Evolutionary conservation across 2,329 filamentous ascomycete genomes (phyloP), one percentile per base, ranked within the genome.

Genomic region (Periglandula ipomoeae): DNA sequence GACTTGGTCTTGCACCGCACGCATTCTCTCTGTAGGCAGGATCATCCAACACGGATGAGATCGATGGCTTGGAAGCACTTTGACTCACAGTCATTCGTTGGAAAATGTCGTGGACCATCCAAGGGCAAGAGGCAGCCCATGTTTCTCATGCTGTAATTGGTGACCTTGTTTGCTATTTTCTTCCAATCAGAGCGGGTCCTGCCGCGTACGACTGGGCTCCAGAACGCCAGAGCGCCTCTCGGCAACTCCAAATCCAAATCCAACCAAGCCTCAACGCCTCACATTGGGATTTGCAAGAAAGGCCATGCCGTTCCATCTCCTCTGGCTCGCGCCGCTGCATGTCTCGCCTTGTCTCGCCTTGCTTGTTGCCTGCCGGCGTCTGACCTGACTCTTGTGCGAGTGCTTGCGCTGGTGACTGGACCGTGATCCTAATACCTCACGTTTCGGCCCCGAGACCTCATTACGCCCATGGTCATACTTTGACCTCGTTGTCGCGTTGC

Each of bases 81-180:
- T 37, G 10, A 26, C 39, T 17, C 15, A 13, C 32, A 52, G 49
- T 32, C 42, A 60, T 61, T 61, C 56, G 58, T 44, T 55, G 9
- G 10, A 30, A 19, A 38, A 24, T 38, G 19, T 13, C n/a, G 4
- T 6, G n/a, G 22, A 40, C 22, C 37, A 40, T 34, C 46, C 39
- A 24, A 42, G 17, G 24, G 26, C 22, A 50, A 27, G 39, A 44
- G 32, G 39, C 34, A 34, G 26, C 44, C 47, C 52, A 51, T 46
- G 52, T 44, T 51, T 45, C 26, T 41, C 19, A 9, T 20, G 17
- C 19, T 11, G 5, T 49, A 37, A 53, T 48, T 52, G 52, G 52
- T 15, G 23, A 22, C 8, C 17, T 7, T 11, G 27, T 7, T 11
- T 4, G 26, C 20, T n/a, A 8, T 26, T 49, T 47, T 22, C 17